Base-by-base conservation (phyloP, 2,329 filamentous ascomycete species). In the Exophiala mesophila region DNA sequence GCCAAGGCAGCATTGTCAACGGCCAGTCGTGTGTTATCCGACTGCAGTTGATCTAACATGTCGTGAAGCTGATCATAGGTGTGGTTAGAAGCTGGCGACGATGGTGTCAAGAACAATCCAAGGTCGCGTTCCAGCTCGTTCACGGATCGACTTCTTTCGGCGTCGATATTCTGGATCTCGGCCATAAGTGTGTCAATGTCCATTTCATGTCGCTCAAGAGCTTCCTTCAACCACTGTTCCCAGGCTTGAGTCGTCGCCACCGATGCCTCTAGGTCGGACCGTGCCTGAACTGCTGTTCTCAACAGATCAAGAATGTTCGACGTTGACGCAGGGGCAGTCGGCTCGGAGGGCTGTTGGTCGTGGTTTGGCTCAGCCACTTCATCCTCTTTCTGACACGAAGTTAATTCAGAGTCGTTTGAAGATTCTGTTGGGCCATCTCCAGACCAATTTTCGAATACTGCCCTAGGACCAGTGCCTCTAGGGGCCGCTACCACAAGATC, bases 201-300 rank as follows among this genome's bases (percentile, higher is more conserved):
- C 36, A 45, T 45, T 19, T 48, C 49, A 34, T 53, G 33, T 15
- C 45, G 36, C 53, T 78, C 74, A 12, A 72, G 66, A 6, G 68
- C 72, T 52, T 78, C 74, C 54, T 77, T 77, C 44, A 78, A 59
- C 66, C 73, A 78, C 54, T 77, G 74, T 54, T 78, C 75, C 70
- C 72, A 78, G 42, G 37, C 45, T 23, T 49, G 42, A 20, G 37
- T 49, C 28, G 41, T 39, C 4, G 36, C 30, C 24, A 36, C 20
- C 23, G 36, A 15, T 9, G 36, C 39, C 12, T 44, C 49, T 32
- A 24, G 20, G 5, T 23, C 23, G 9, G 48, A 26, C 13, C 43
- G 36, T 18, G 46, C 35, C 18, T 47, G 37, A 36, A 49, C 40
- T 19, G 47, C 37, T 18, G 43, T 29, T 15, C 46, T 39, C 12